Evolutionary conservation across 1,284 basidiomycete species (phyloP), one percentile per base, ranked within the genome.

Genomic region (Veloporphyrellus conicus): DNA sequence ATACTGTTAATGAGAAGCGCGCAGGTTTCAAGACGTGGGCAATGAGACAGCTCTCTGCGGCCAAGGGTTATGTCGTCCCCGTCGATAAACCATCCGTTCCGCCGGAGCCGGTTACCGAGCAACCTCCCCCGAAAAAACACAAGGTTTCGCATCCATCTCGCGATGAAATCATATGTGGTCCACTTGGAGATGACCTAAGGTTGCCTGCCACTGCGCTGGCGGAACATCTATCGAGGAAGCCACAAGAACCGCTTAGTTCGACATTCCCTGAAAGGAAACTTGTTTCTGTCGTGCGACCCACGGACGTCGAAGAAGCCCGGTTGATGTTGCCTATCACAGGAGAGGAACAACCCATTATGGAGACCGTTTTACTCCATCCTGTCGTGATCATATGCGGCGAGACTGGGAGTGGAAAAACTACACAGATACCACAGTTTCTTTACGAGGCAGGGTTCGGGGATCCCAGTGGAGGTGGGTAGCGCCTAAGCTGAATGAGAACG

Each of bases 361-460:
- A 96, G 62, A 82, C 91, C 3, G 84, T 99, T 43, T 69, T 93
- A 49, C 73, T 97, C 45, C 84, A 99, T 62, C 81, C 88, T 65
- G 89, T 96, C 19, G 84, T 93, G 36, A 79, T 99, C 43, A 90
- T 99, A 46, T 90, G 96, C 45, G 94, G 95, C 48, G 94, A 97
- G 72, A 99, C 96, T 6, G 96, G 96, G 50, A 95, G 91, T 61
- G 96, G 96, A 43, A 99, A 99, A 71, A 99, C 96, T 1, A 99
- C 96, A 0, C 96, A 99, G 67, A 84, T 99, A 2, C 96, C 96
- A 4, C 96, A 99, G 64, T 96, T 95, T 67, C 71, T 98, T 37
- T 94, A 89, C 59, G 96, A 99, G 68, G 91, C 90, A n/a, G 96
- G 93, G 0, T 99, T 95, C 63, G 96, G 93, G 1, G 79, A 82